Evolutionary conservation across 2,329 filamentous ascomycete species (phyloP).

Genomic region (Hysterium pulicare): DNA sequence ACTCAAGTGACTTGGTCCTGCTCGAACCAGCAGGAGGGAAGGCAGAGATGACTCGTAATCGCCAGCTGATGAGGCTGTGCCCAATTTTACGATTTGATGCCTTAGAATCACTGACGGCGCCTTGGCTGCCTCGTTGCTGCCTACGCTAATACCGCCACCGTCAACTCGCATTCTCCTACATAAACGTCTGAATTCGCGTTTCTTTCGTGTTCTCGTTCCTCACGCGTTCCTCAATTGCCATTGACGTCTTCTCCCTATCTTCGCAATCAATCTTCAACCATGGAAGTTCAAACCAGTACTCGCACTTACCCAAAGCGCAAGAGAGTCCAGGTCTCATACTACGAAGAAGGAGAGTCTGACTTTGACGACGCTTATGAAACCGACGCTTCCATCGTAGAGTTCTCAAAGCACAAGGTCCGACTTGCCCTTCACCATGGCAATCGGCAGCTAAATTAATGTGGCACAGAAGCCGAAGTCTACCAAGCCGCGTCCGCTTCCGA

Average conservation of each 20-base stretch:
- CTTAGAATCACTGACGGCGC: conserved; percentile 13
- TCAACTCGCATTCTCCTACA: conserved; percentile 12
- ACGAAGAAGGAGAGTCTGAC: conserved; percentile 21
- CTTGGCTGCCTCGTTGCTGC: conserved; percentile 25
- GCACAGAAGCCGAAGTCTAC: conserved; percentile 21
- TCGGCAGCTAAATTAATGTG: not conserved
- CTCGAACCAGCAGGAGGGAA: too few relatives aligned
- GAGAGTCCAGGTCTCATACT: conserved; percentile 29
- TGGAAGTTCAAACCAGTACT: conserved; percentile 8
- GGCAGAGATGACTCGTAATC: too few relatives aligned
- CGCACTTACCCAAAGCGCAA: conserved; percentile 32
- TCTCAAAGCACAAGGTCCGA: conserved; percentile 22
- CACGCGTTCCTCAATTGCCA: conserved; percentile 5
- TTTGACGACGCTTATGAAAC: conserved; percentile 14
- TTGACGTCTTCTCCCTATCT: not conserved
- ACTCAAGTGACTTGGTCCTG: not conserved
- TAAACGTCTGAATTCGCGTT: conserved; percentile 21
- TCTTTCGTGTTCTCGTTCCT: conserved; percentile 19
- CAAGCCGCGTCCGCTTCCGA: conserved; percentile 20
- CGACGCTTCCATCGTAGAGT: conserved; percentile 11
- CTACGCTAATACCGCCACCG: conserved; percentile 26
- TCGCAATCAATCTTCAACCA: conserved; percentile 15
- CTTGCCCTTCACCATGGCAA: not conserved
- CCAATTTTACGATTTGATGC: conserved; percentile 21
- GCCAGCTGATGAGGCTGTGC: too few relatives aligned